Conservation (phyloP, 306 rosid genomes). For the Luffa acutangula region DNA sequence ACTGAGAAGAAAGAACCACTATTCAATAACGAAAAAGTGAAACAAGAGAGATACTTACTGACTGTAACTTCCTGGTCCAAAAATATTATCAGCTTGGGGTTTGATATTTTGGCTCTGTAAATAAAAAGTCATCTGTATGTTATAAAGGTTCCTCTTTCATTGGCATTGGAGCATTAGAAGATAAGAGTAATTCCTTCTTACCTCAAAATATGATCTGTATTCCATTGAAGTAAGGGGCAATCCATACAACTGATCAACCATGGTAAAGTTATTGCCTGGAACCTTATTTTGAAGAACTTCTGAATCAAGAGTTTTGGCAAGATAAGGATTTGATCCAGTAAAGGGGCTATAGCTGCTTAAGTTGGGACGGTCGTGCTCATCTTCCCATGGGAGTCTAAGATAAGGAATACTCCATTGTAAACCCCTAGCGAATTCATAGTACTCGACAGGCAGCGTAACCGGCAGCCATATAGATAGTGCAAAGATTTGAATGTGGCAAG, state of each 20-base stretch:
- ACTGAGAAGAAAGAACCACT: neutral
- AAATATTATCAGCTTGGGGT: slow-evolving; percentile 69
- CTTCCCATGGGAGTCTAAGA: slow-evolving; percentile 71
- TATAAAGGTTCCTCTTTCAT: neutral
- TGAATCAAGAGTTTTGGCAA: slow-evolving; percentile 21
- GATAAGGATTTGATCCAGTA: slow-evolving; percentile 24
- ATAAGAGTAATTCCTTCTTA: slow-evolving; percentile 17
- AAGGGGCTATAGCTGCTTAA: slow-evolving; percentile 37
- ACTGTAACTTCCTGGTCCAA: slow-evolving; percentile 28
- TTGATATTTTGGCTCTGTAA: slow-evolving; percentile 43
- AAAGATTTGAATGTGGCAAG: slow-evolving; percentile 75
- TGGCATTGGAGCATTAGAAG: neutral
- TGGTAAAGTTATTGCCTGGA: slow-evolving; percentile 19
- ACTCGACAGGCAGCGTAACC: slow-evolving; percentile 63
- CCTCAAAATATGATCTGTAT: slow-evolving; percentile 71
- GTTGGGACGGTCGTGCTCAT: slow-evolving; percentile 20
- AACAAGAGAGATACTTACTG: slow-evolving; percentile 38
- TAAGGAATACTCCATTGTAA: slow-evolving; percentile 78
- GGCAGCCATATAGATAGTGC: slow-evolving; percentile 78
- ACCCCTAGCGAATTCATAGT: slow-evolving; percentile 56
- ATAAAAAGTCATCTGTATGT: neutral
- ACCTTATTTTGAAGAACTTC: slow-evolving; percentile 21
- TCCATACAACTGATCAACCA: slow-evolving; percentile 42
- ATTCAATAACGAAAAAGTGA: neutral
- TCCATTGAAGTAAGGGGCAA: slow-evolving; percentile 72